These are phyloP conservation scores for Pseudonectria buxi DNA, from an alignment of 2,329 filamentous ascomycete species.

Conservation along the genomic window DNA sequence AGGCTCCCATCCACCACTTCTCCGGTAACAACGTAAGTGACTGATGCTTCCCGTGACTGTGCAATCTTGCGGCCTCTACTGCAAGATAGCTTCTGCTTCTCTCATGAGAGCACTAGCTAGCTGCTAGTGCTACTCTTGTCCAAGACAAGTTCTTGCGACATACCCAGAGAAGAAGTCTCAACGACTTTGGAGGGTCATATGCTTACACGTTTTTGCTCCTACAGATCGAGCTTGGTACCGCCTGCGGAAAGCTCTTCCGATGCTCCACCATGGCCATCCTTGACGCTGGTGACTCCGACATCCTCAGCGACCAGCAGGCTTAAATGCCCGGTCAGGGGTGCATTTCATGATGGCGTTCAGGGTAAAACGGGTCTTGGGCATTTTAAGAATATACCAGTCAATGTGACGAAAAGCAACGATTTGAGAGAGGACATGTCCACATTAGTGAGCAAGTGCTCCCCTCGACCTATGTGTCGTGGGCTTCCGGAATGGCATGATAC, in stretches of 20 bases:
- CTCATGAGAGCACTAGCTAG: constrained; percentile 18
- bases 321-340: constrained; percentile 31
- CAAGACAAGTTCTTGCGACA: constrained; percentile 31
- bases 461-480: constrained; percentile 20
- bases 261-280: constrained; percentile 96
- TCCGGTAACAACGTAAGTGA: constrained; percentile 94
- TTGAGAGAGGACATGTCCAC: constrained; percentile 17
- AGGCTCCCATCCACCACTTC: constrained; percentile 97
- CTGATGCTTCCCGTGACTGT: constrained; percentile 18
- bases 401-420: constrained; percentile 27
- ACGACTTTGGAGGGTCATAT: constrained; percentile 81
- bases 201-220: constrained; percentile 48
- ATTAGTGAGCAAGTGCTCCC: constrained; percentile 14
- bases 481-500: constrained; percentile 17
- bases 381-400: constrained; percentile 32
- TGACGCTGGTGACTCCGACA: constrained; percentile 97
- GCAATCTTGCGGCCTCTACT: constrained; percentile 12
- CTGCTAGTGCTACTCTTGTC: constrained; percentile 15
- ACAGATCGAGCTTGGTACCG: constrained; percentile 96
- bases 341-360: constrained; percentile 7
- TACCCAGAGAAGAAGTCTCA: constrained; percentile 89
- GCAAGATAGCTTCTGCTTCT: constrained; percentile 14
- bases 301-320: constrained; percentile 70
- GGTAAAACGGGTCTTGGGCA: constrained; percentile 31
- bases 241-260: constrained; percentile 97